A percentile compares a stretch with the other conserved stretches of the same genome.
These are phyloP conservation scores for Lasiodiplodia sp. DNA, from an alignment of 2,329 filamentous ascomycete species.

Conservation along the genomic window DNA sequence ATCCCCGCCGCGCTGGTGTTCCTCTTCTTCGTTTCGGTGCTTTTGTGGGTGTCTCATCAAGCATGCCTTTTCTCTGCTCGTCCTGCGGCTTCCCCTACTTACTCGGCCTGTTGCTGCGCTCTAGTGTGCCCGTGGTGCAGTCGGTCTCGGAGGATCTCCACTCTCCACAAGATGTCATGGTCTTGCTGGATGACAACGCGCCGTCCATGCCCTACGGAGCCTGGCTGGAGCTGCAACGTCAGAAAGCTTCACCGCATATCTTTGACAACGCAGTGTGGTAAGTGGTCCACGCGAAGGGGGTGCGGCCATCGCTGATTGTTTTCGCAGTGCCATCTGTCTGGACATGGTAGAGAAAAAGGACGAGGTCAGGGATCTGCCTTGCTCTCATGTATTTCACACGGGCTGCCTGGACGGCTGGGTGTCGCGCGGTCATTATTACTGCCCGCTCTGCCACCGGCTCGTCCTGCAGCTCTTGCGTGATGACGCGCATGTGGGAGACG, in stretches of 20 bases:
- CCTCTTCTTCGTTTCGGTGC: slow-evolving; percentile 22
- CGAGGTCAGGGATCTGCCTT: slow-evolving; percentile 7
- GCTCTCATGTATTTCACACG: slow-evolving; percentile 14
- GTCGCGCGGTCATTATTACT: slow-evolving; percentile 14
- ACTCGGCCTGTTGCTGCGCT: neutral
- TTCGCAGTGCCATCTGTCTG: slow-evolving; percentile 10
- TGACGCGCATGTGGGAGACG: neutral
- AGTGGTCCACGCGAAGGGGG: neutral
- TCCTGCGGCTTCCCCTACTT: neutral
- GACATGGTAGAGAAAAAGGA: slow-evolving; percentile 5
- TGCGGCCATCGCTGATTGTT: neutral
- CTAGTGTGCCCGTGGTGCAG: slow-evolving; percentile 13
- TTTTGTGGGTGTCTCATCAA: slow-evolving; percentile 9
- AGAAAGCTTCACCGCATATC: neutral
- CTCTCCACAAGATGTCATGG: slow-evolving; percentile 6
- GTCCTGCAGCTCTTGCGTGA: slow-evolving; percentile 2
- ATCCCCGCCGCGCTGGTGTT: slow-evolving; percentile 14
- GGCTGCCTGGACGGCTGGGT: slow-evolving; percentile 13
- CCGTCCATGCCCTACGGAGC: slow-evolving; percentile 7
- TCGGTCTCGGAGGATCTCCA: slow-evolving; percentile 3
- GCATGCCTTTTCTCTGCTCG: neutral
- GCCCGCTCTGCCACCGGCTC: slow-evolving; percentile 15
- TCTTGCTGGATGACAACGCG: slow-evolving; percentile 1
- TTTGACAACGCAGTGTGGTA: slow-evolving; percentile 12
- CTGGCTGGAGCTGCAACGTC: slow-evolving; percentile 10